A percentile compares a stretch with the other conserved stretches of the same genome.
These are phyloP conservation scores for Penicillium sp. DNA, from an alignment of 2,329 filamentous ascomycete genomes.

Conservation along the genomic window DNA sequence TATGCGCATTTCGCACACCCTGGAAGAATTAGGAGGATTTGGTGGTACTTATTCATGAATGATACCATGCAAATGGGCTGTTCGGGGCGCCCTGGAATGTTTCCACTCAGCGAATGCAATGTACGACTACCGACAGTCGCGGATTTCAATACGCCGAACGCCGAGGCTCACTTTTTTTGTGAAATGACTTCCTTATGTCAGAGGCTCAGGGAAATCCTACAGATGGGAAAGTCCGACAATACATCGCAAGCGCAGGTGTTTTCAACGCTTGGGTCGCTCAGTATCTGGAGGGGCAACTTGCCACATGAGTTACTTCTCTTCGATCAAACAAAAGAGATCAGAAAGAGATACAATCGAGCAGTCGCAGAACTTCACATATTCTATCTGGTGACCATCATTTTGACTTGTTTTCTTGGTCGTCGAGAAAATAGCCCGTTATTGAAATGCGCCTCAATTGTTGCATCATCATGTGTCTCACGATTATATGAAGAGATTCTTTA, in stretches of 20 bases:
- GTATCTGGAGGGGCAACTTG: not conserved
- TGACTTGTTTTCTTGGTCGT: conserved; percentile 12
- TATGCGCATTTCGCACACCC: conserved; percentile 1
- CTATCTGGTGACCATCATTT: conserved; percentile 10
- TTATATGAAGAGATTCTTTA: conserved; percentile 13
- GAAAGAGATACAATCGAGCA: conserved; percentile 2
- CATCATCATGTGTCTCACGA: conserved; percentile 9
- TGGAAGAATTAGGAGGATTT: conserved; percentile 5
- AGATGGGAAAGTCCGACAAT: not conserved
- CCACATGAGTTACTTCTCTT: not conserved
- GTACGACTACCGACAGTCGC: not conserved
- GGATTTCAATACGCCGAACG: conserved; percentile 3
- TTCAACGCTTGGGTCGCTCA: not conserved
- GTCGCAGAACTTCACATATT: conserved; percentile 9
- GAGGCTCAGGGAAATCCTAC: not conserved
- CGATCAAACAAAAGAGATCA: not conserved
- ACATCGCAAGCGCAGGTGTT: not conserved
- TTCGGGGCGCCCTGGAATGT: conserved; percentile 11
- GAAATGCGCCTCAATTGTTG: conserved; percentile 10
- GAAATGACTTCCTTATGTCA: not conserved
- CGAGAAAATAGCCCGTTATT: conserved; percentile 6
- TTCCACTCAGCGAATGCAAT: conserved; percentile 5
- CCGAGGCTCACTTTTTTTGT: not conserved
- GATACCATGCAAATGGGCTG: conserved; percentile 15
- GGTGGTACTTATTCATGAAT: conserved; percentile 13